phyloP scores from a whole-genome alignment of 202 grass and related monocot genomes.

The Cymbopogon flexuosus region DNA sequence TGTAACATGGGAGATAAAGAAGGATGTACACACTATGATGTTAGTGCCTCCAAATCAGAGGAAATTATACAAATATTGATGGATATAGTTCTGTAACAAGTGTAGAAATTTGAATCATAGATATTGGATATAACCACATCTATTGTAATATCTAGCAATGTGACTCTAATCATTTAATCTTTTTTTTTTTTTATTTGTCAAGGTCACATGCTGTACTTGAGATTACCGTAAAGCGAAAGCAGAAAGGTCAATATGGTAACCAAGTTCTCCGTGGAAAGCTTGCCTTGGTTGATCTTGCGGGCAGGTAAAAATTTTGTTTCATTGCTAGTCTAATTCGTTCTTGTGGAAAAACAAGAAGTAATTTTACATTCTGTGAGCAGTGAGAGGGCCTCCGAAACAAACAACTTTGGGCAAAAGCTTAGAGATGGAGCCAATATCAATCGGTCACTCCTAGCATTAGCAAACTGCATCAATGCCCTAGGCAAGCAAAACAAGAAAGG shows the following conservation, averaged over 20 bases:
- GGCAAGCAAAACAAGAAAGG: slow-evolving; percentile 99
- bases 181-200: neutral
- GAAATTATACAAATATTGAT: slow-evolving; percentile 1
- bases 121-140: neutral
- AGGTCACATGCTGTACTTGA: slow-evolving; percentile 98
- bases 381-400: slow-evolving; percentile 95
- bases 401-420: slow-evolving; percentile 85
- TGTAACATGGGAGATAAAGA: neutral
- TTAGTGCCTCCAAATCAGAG: neutral
- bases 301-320: slow-evolving; percentile 54
- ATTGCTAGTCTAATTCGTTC: slow-evolving; percentile 23
- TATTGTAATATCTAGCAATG: neutral
- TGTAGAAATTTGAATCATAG: neutral
- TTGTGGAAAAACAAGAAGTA: slow-evolving; percentile 18
- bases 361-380: slow-evolving; percentile 42
- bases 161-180: neutral
- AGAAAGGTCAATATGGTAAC: slow-evolving; percentile 78
- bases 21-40: neutral
- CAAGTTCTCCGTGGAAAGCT: slow-evolving; percentile 97
- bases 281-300: slow-evolving; percentile 98
- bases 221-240: slow-evolving; percentile 91
- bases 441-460: slow-evolving; percentile 85
- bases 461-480: slow-evolving; percentile 98
- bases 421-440: slow-evolving; percentile 99
- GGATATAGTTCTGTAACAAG: neutral